Evolutionary conservation across 768 basidiomycete species (phyloP).

Genomic region (Lactifluus hygrophoroides): DNA sequence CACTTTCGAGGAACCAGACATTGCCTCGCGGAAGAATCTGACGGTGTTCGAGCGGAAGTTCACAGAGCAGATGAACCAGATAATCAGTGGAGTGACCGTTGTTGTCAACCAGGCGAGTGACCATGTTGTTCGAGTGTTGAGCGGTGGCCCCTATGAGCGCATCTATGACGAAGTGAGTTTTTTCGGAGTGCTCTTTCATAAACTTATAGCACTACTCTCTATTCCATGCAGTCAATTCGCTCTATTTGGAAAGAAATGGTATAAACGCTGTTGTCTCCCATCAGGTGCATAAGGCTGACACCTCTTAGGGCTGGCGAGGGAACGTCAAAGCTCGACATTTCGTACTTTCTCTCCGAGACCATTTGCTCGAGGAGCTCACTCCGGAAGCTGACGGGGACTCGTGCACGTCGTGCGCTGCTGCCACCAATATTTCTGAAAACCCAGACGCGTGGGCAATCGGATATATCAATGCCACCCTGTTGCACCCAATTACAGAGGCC

Average conservation of each 20-base stretch:
- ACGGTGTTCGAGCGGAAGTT: conserved; percentile 22
- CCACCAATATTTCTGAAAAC: conserved; percentile 20
- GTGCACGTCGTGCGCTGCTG: background rate
- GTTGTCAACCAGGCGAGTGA: conserved; percentile 20
- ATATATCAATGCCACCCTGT: conserved; percentile 16
- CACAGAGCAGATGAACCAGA: conserved; percentile 16
- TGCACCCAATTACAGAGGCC: conserved; percentile 26
- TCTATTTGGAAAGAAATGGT: conserved; percentile 25
- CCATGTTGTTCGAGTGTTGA: conserved; percentile 16
- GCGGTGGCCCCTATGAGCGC: conserved; percentile 23
- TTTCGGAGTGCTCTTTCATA: no score
- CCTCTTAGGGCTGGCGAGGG: conserved; percentile 18
- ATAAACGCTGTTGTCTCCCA: no score
- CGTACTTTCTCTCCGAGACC: conserved; percentile 26
- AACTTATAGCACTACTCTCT: background rate
- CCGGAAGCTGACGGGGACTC: background rate
- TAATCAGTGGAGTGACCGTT: conserved; percentile 12
- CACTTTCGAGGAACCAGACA: conserved; percentile 20
- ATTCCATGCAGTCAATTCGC: background rate
- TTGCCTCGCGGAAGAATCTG: conserved; percentile 20
- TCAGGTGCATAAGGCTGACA: background rate
- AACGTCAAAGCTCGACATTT: no score
- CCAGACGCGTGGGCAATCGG: conserved; percentile 22
- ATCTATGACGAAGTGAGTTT: conserved; percentile 16
- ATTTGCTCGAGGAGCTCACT: conserved; percentile 24